Percentiles rank a stretch among this genome's conserved stretches.
Conservation (phyloP, 345 rosid species). For the Bretschneidera sinensis region DNA sequence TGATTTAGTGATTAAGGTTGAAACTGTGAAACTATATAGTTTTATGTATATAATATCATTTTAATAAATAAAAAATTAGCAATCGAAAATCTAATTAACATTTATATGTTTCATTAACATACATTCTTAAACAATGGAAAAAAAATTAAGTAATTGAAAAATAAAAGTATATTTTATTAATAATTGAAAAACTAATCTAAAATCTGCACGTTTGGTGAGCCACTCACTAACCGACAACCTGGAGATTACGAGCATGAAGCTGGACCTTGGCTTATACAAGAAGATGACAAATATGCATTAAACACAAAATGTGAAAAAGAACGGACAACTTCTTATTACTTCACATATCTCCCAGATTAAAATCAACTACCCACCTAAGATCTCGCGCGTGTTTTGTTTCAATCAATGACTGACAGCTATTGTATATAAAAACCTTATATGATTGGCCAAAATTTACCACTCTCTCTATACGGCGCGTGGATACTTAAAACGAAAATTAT, state of each 20-base stretch:
- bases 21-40: no score
- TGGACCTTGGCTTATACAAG: neutral
- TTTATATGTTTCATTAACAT: no score
- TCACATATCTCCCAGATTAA: neutral
- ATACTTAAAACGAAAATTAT: conserved; percentile 1
- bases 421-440: neutral
- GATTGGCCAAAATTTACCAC: conserved; percentile 4
- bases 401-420: neutral
- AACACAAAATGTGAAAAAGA: neutral
- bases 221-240: conserved; percentile 9
- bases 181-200: no score
- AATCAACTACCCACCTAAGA: neutral
- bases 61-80: no score
- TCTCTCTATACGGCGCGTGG: conserved; percentile 11
- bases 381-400: neutral
- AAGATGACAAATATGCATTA: neutral
- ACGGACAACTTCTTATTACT: conserved; percentile 7
- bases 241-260: conserved; percentile 10
- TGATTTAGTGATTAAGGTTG: no score
- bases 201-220: no score
- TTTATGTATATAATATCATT: no score
- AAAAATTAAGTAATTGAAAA: no score
- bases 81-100: no score
- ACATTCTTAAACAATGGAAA: no score
- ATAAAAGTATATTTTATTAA: no score